Percentiles rank a stretch among this genome's conserved stretches.
These are phyloP conservation scores for Panellus pusillus DNA, from an alignment of 768 basidiomycete species.

Conservation along the genomic window DNA sequence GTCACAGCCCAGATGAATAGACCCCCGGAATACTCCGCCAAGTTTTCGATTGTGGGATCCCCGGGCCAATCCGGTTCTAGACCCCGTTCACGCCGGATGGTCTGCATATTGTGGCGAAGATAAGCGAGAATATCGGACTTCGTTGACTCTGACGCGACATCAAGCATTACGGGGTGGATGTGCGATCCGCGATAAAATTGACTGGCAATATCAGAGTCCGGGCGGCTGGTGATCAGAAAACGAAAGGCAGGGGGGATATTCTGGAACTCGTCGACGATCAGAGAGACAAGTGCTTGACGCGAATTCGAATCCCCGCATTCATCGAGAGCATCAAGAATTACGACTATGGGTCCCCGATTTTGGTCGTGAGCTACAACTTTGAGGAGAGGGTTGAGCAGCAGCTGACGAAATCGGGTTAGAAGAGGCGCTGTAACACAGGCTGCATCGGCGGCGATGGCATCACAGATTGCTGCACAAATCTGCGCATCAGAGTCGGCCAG, in stretches of 20 bases:
- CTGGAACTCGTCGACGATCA: slow-evolving; percentile 11
- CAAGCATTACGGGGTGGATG: not conserved
- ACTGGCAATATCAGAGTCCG: slow-evolving; percentile 18
- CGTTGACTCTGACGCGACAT: not conserved
- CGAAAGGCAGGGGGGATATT: slow-evolving; percentile 20
- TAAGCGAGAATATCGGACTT: slow-evolving; percentile 8
- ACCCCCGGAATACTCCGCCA: slow-evolving; percentile 17
- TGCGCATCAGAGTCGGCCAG: slow-evolving; percentile 6
- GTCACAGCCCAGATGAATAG: slow-evolving; percentile 27
- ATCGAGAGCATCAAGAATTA: slow-evolving; percentile 28
- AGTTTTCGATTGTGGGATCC: slow-evolving; percentile 4
- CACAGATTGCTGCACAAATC: not conserved
- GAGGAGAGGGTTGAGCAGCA: not conserved
- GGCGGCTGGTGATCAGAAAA: slow-evolving; percentile 23
- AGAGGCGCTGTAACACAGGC: not conserved
- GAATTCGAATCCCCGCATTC: slow-evolving; percentile 19
- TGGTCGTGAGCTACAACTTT: not conserved
- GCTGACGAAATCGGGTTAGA: not conserved
- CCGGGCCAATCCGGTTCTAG: slow-evolving; percentile 19
- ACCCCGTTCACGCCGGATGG: not conserved
- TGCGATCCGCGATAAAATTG: not conserved
- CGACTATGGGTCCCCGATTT: slow-evolving; percentile 13
- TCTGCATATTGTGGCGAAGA: slow-evolving; percentile 1
- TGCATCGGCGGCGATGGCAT: not conserved
- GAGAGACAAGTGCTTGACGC: slow-evolving; percentile 16